phyloP scores from a whole-genome alignment of 805 yeast genomes.

The Ogataea methanolica region DNA sequence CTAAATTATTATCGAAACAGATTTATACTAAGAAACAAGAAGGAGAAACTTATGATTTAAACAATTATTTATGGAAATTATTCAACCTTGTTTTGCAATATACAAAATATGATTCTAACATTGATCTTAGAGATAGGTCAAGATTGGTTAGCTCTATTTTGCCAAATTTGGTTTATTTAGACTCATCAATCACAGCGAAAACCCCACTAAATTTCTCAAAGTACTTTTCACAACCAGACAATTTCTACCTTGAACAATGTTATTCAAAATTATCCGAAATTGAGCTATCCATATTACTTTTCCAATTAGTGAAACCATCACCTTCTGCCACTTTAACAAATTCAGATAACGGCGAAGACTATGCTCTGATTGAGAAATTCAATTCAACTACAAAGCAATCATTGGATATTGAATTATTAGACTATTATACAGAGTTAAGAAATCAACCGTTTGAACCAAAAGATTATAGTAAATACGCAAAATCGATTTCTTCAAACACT shows the following conservation, averaged over 20 bases:
- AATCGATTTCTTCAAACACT: conserved; percentile 17
- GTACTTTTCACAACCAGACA: conserved; percentile 9
- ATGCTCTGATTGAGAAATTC: neutral
- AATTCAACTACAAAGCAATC: conserved; percentile 5
- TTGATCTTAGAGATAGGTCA: conserved; percentile 82
- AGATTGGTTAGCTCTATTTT: conserved; percentile 65
- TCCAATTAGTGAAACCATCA: conserved; percentile 25
- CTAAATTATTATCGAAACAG: conserved; percentile 62
- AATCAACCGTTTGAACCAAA: conserved; percentile 32
- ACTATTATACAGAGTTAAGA: conserved; percentile 26
- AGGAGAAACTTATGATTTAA: conserved; percentile 28
- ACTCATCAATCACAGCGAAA: conserved; percentile 20
- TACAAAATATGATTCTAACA: conserved; percentile 66
- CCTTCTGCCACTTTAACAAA: conserved; percentile 8
- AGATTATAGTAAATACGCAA: conserved; percentile 34
- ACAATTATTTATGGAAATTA: conserved; percentile 41
- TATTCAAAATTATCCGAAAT: conserved; percentile 20
- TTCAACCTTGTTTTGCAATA: conserved; percentile 59
- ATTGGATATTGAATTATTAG: conserved; percentile 19
- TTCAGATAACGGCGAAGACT: neutral
- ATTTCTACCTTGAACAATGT: conserved; percentile 11
- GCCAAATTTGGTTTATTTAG: conserved; percentile 35
- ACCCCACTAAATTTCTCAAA: conserved; percentile 15
- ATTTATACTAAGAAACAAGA: conserved; percentile 36
- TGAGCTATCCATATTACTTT: conserved; percentile 26